These are phyloP conservation scores for Colletotrichum chlorophyti DNA, from an alignment of 2,329 filamentous ascomycete species.

Conservation along the genomic window DNA sequence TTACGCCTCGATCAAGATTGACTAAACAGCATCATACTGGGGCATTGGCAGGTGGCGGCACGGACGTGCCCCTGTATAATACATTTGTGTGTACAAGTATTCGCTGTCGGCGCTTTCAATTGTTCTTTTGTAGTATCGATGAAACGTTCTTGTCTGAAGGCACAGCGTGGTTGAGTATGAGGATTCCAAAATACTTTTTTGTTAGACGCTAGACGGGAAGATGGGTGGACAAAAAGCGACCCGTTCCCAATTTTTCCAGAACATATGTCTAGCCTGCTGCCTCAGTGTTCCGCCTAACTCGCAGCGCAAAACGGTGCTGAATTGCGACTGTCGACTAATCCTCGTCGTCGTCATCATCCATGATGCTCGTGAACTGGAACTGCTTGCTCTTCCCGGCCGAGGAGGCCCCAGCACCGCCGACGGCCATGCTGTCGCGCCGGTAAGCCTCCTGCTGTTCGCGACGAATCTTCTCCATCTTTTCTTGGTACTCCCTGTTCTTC, in stretches of 20 bases:
- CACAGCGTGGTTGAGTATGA: neutral
- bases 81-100: slow-evolving; percentile 13
- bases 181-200: neutral
- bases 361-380: slow-evolving; percentile 62
- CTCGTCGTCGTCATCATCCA: slow-evolving; percentile 58
- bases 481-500: slow-evolving; percentile 45
- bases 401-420: slow-evolving; percentile 31
- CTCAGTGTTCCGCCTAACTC: too few relatives aligned
- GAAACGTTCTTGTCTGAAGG: neutral
- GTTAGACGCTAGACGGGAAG: slow-evolving; percentile 17
- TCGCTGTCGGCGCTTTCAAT: neutral
- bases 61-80: slow-evolving; percentile 17
- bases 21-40: slow-evolving; percentile 56
- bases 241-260: neutral
- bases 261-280: too few relatives aligned
- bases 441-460: slow-evolving; percentile 48
- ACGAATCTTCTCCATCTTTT: slow-evolving; percentile 47
- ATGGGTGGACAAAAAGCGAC: slow-evolving; percentile 6
- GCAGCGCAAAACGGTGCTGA: too few relatives aligned
- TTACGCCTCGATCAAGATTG: slow-evolving; percentile 97
- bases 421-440: slow-evolving; percentile 32
- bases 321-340: slow-evolving; percentile 33
- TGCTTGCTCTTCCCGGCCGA: slow-evolving; percentile 53
- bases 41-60: slow-evolving; percentile 3
- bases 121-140: slow-evolving; percentile 2